Evolutionary conservation across 345 rosid species (phyloP).

Genomic region (Eucalyptus caleyi): DNA sequence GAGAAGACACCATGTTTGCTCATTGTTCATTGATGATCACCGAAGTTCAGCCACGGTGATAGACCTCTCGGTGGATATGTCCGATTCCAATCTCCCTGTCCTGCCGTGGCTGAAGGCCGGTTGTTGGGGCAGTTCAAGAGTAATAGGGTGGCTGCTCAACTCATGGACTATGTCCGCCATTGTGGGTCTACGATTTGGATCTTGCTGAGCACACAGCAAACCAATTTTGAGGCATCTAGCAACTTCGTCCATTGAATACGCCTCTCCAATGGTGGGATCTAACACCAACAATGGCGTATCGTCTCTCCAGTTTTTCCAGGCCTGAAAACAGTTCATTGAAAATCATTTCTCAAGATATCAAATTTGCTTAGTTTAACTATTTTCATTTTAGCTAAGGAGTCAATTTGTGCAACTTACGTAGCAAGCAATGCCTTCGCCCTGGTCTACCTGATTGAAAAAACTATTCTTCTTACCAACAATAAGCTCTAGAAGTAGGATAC

Average conservation of each 20-base stretch:
- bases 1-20: too few species aligned
- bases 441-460: neutral
- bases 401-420: neutral
- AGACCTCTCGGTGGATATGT: neutral
- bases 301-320: neutral
- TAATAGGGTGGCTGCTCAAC: neutral
- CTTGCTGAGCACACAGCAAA: neutral
- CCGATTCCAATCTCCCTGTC: neutral
- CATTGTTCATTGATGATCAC: too few species aligned
- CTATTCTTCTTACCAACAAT: conserved; percentile 22
- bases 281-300: neutral
- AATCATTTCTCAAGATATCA: neutral
- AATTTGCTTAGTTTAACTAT: neutral
- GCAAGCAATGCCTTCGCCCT: neutral
- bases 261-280: neutral
- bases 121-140: neutral
- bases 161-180: neutral
- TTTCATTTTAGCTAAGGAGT: neutral
- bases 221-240: neutral
- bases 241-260: neutral
- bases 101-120: neutral
- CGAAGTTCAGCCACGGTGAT: too few species aligned
- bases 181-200: neutral
- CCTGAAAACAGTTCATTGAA: neutral
- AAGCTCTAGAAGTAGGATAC: conserved; percentile 6